Base-by-base conservation (phyloP, 2,329 filamentous ascomycete species). In the Sclerotinia sclerotiorum region DNA sequence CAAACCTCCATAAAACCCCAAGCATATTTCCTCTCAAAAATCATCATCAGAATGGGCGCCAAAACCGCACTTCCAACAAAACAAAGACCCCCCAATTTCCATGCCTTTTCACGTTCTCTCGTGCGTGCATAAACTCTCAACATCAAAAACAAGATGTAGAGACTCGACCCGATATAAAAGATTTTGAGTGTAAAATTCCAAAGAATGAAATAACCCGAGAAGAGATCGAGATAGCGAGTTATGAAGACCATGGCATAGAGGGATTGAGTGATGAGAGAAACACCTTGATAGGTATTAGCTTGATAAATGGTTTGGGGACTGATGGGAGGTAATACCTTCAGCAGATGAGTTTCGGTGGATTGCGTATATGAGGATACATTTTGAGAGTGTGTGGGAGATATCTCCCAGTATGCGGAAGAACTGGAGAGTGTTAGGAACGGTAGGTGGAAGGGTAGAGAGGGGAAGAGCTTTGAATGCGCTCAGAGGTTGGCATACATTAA, bases 71-170 rank as follows among this genome's bases (percentile, higher is more conserved):
- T 89, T 5, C 86, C 90, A 17, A 81, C 83, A 2, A 94, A 80
- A 65, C 89, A 89, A 72, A 86, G 87, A 35, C 87, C 87, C 54
- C 92, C 92, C 72, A 97, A 83, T 80, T 94, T 97, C 94, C 94
- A 97, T n/a, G 93, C 91, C 74, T 93, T 87, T 81, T 98, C 94
- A 65, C 89, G 85, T 80, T 98, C 94, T 54, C 94, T 84, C n/a
- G 94, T 97, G 46, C 94, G 87, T 15, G 94, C 90, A 79, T 88
- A 97, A 29, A 93, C 82, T 80, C 89, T 90, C 79, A 93, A 90
- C 93, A 98, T 97, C 71, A 97, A 80, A 68, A 86, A 90, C 71
- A 97, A 86, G 75, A 94, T 95, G 79, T 97, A 97, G 71, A 94
- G 85, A 1, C 91, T 94, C 5, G 91, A 92, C 4, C 86, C 76